Percentiles rank a stretch among this genome's conserved stretches.
These are phyloP conservation scores for Styphnolobium japonicum DNA, from an alignment of 306 rosid species.

Conservation along the genomic window DNA sequence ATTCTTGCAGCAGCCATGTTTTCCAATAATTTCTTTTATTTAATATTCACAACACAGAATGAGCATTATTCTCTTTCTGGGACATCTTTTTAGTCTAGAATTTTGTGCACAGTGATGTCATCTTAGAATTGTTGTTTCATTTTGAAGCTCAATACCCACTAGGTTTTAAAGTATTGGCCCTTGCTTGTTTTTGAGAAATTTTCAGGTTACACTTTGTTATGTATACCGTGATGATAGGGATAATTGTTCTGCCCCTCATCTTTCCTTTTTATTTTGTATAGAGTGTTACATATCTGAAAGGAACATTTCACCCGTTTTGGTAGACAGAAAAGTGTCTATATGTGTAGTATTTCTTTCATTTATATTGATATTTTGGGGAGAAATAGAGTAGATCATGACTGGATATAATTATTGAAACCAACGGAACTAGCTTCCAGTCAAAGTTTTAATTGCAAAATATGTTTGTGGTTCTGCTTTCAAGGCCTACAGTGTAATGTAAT, in stretches of 20 bases:
- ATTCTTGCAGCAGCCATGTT: neutral
- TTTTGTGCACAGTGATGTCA: neutral
- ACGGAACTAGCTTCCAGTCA: neutral
- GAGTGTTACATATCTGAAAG: neutral
- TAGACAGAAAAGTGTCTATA: neutral
- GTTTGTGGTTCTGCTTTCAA: conserved; percentile 1
- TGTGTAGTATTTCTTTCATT: neutral
- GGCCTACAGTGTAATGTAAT: neutral
- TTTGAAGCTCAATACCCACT: neutral
- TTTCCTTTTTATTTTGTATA: neutral
- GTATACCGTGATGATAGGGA: neutral
- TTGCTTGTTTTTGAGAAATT: neutral
- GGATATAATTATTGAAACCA: neutral
- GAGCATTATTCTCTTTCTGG: neutral
- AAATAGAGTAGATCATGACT: conserved; percentile 4
- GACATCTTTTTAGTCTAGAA: neutral
- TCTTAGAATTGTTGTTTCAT: neutral
- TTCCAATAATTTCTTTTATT: neutral
- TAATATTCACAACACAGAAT: neutral
- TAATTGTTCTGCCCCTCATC: neutral
- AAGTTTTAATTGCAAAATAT: neutral
- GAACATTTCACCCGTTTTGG: neutral
- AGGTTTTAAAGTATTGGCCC: neutral
- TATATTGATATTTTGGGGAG: neutral
- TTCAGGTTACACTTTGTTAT: neutral